These are phyloP conservation scores for Lentinula sp. DNA, from an alignment of 768 basidiomycete species.

Conservation along the genomic window DNA sequence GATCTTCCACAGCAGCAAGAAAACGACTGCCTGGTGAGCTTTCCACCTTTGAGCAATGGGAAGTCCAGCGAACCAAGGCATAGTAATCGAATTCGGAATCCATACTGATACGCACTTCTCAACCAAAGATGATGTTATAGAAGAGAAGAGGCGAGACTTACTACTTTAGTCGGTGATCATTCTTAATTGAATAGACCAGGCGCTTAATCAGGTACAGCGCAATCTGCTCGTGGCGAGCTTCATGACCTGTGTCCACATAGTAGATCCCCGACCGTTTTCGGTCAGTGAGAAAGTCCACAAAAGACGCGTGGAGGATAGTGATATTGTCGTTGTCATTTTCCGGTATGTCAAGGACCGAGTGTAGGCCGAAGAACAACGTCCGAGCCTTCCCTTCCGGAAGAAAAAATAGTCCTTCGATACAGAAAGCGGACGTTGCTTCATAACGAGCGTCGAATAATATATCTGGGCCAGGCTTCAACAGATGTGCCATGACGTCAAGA, in stretches of 20 bases:
- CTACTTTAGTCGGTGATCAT: not conserved
- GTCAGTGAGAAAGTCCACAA: constrained; percentile 26
- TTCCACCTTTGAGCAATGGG: not conserved
- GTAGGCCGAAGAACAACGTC: constrained; percentile 1
- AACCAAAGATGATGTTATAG: too few relatives aligned
- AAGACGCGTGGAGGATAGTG: constrained; percentile 24
- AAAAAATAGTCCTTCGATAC: constrained; percentile 3
- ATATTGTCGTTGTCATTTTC: constrained; percentile 15
- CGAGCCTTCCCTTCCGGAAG: not conserved
- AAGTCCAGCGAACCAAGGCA: not conserved
- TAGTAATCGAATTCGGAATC: not conserved
- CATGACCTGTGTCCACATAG: constrained; percentile 16
- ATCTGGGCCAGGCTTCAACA: not conserved
- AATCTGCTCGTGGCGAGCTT: not conserved
- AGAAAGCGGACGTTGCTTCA: not conserved
- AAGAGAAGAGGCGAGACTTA: not conserved
- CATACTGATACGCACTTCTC: too few relatives aligned
- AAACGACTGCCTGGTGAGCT: not conserved
- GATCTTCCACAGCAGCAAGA: not conserved
- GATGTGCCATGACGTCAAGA: not conserved
- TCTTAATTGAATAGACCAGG: not conserved
- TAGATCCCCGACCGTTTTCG: constrained; percentile 19
- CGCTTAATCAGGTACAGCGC: not conserved
- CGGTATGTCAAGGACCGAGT: constrained; percentile 9
- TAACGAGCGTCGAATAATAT: not conserved